Evolutionary conservation across 331 rosid genomes (phyloP).

Genomic region (Acacia concinna): DNA sequence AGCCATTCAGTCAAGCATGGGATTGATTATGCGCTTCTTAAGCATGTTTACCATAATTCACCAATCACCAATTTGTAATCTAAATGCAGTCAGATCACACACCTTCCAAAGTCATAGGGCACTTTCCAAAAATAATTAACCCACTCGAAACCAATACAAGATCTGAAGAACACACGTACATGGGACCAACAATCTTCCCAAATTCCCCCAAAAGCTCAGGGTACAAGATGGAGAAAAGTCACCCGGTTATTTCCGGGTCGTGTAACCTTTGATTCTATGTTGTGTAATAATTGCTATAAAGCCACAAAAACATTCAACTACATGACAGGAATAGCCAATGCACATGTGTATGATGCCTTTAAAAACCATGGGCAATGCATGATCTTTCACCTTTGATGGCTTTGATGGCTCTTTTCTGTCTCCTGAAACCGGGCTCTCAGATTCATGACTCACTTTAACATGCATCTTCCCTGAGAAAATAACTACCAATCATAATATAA

Average conservation of each 20-base stretch:
- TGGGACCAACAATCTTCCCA: neutral
- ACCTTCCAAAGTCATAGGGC: neutral
- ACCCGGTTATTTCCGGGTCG: neutral
- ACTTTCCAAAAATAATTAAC: neutral
- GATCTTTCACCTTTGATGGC: constrained; percentile 27
- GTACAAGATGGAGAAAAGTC: neutral
- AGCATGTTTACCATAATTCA: neutral
- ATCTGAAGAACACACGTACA: neutral
- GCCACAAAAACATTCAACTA: neutral
- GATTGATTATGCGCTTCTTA: neutral
- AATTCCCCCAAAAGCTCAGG: neutral
- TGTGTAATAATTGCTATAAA: neutral
- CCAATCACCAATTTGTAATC: neutral
- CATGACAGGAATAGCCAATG: neutral
- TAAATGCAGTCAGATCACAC: neutral
- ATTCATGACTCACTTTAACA: constrained; percentile 30
- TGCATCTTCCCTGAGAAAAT: constrained; percentile 24
- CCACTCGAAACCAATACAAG: neutral
- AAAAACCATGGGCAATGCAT: neutral
- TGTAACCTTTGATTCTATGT: neutral
- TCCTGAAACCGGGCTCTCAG: neutral
- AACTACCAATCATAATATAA: neutral
- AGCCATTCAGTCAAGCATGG: neutral
- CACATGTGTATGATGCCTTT: neutral
- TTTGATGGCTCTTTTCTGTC: neutral